Conservation (phyloP, 331 rosid genomes). For the Acacia concinna region DNA sequence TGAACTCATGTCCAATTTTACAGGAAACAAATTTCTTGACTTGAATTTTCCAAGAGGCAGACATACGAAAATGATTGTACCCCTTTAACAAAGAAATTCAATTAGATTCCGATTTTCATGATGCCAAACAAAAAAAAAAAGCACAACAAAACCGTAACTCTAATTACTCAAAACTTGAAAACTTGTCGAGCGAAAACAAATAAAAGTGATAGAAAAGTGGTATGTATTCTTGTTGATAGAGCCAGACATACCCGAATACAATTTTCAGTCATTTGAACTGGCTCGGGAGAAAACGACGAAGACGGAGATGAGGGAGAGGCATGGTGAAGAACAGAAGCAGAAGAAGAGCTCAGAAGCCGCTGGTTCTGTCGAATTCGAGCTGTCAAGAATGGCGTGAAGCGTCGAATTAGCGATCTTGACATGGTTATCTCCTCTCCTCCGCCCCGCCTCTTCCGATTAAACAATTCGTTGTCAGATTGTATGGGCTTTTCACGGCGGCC, state of each 20-base stretch:
- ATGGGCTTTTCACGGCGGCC: background rate
- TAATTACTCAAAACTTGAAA: background rate
- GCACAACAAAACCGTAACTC: background rate
- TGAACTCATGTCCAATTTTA: background rate
- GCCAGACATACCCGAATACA: constrained; percentile 48
- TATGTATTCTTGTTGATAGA: background rate
- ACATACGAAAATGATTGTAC: background rate
- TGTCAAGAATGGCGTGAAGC: constrained; percentile 37
- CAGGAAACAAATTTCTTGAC: background rate
- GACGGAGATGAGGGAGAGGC: constrained; percentile 38
- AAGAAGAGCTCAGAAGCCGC: constrained; percentile 51
- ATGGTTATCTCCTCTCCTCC: constrained; percentile 16
- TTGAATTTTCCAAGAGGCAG: background rate
- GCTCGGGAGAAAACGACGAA: constrained; percentile 34
- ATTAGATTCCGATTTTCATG: background rate
- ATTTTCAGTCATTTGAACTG: constrained; percentile 48
- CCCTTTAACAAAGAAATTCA: background rate
- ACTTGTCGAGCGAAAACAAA: background rate
- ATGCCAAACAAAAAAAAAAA: background rate
- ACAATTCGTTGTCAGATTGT: background rate
- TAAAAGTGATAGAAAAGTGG: background rate
- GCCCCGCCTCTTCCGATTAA: background rate
- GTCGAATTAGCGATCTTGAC: constrained; percentile 51
- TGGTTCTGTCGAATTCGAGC: constrained; percentile 56
- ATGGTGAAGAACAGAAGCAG: constrained; percentile 46